A percentile compares a stretch with the other conserved stretches of the same genome.
Conservation (phyloP, 139 green algal genomes). For the Chlamydomonas sp. region DNA sequence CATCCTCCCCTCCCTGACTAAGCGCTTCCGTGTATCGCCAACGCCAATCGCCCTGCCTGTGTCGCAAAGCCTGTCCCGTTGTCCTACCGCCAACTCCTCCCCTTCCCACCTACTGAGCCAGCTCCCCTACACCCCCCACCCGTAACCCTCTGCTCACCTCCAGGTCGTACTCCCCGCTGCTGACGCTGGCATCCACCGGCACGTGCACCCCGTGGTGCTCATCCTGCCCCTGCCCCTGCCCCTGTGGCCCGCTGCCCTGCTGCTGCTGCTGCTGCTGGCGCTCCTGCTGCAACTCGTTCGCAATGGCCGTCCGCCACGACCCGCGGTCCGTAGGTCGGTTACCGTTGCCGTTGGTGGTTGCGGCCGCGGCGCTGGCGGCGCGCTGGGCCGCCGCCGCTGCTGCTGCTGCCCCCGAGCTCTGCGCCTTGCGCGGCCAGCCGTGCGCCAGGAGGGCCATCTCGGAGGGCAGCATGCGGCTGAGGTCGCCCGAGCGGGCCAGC, state of each 20-base stretch:
- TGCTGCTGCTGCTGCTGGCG: background rate
- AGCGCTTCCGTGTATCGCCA: no score
- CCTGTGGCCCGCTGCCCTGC: background rate
- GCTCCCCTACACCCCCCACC: background rate
- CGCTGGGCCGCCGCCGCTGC: background rate
- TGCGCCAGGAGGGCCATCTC: slow-evolving; percentile 88
- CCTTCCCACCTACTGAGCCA: no score
- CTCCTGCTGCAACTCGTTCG: background rate
- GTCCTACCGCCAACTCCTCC: no score
- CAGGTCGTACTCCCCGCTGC: slow-evolving; percentile 32
- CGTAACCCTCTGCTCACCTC: background rate
- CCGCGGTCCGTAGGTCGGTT: no score
- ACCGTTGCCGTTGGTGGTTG: background rate
- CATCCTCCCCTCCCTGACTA: no score
- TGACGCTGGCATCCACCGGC: background rate
- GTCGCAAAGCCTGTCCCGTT: no score
- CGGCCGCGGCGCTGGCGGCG: background rate
- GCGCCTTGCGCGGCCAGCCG: slow-evolving; percentile 72
- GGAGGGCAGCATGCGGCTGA: slow-evolving; percentile 89
- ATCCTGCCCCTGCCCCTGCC: background rate
- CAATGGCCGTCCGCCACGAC: no score
- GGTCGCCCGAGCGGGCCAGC: slow-evolving; percentile 64
- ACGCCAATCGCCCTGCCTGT: no score
- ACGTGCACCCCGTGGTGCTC: background rate
- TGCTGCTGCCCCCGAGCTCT: background rate